phyloP scores from a whole-genome alignment of 257 asterid species.

The Oldenlandia corymbosa region DNA sequence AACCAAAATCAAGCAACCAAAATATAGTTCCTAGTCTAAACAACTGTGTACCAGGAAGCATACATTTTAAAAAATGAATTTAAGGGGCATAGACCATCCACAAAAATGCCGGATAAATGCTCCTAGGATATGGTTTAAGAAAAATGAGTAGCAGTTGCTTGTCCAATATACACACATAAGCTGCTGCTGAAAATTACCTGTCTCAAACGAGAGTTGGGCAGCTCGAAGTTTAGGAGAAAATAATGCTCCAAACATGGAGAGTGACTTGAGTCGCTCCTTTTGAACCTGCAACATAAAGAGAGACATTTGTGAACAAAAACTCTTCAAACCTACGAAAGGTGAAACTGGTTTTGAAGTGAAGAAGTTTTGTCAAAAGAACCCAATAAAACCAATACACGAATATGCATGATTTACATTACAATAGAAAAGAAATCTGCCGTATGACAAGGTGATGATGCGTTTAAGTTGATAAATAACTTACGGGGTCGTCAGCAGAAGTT shows the following conservation, averaged over 20 bases:
- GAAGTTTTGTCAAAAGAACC: slow-evolving; percentile 1
- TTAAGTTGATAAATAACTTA: slow-evolving; percentile 25
- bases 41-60: neutral
- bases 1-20: neutral
- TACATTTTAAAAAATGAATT: neutral
- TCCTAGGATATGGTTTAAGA: neutral
- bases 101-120: neutral
- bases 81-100: neutral
- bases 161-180: neutral
- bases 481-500: slow-evolving; percentile 38
- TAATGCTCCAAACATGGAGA: slow-evolving; percentile 76
- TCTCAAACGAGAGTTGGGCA: slow-evolving; percentile 82
- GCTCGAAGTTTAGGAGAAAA: slow-evolving; percentile 94
- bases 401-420: neutral
- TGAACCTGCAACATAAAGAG: slow-evolving; percentile 35
- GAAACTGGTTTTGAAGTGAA: neutral
- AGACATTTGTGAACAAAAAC: neutral
- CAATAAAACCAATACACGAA: too few relatives aligned
- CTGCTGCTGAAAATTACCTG: slow-evolving; percentile 41
- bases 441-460: neutral
- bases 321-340: neutral
- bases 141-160: neutral
- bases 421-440: neutral
- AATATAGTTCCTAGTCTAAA: neutral
- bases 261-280: slow-evolving; percentile 53